A percentile compares a stretch with the other conserved stretches of the same genome.
Evolutionary conservation across 2,329 filamentous ascomycete genomes (phyloP).

Genomic region (Clarireedia homoeocarpa): DNA sequence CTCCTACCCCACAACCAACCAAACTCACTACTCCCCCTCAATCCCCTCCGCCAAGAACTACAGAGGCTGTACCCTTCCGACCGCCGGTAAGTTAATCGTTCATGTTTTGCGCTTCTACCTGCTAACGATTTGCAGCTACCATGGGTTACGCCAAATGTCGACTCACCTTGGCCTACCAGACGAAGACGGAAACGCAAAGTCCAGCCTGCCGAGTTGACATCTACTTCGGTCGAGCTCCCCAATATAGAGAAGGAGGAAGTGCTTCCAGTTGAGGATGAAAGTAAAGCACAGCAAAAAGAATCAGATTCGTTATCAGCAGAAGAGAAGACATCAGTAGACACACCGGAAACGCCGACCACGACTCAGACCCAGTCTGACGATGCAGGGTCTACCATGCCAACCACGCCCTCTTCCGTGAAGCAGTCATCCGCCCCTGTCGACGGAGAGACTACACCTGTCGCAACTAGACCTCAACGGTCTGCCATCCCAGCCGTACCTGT

Average conservation of each 20-base stretch:
- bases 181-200: slow-evolving; percentile 37
- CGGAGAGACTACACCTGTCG: slow-evolving; percentile 22
- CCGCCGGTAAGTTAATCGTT: slow-evolving; percentile 40
- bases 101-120: slow-evolving; percentile 5
- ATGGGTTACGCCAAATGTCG: slow-evolving; percentile 44
- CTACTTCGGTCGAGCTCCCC: slow-evolving; percentile 22
- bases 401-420: slow-evolving; percentile 44
- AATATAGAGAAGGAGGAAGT: slow-evolving; percentile 1
- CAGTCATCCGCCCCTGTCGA: slow-evolving; percentile 12
- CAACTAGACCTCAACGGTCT: slow-evolving; percentile 29
- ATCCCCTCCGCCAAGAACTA: slow-evolving; percentile 20
- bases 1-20: slow-evolving; percentile 36
- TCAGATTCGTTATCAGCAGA: background rate
- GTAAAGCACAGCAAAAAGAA: background rate
- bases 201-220: slow-evolving; percentile 20
- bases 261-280: background rate
- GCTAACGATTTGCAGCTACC: slow-evolving; percentile 41
- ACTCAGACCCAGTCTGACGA: slow-evolving; percentile 34
- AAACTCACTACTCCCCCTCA: slow-evolving; percentile 20
- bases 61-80: slow-evolving; percentile 33
- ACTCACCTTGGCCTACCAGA: slow-evolving; percentile 42
- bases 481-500: slow-evolving; percentile 38
- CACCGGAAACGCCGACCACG: slow-evolving; percentile 40
- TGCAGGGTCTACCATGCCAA: slow-evolving; percentile 39
- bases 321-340: slow-evolving; percentile 32